Evolutionary conservation across 2,329 filamentous ascomycete species (phyloP).

Genomic region (Stagonosporopsis cucurbitacearum): DNA sequence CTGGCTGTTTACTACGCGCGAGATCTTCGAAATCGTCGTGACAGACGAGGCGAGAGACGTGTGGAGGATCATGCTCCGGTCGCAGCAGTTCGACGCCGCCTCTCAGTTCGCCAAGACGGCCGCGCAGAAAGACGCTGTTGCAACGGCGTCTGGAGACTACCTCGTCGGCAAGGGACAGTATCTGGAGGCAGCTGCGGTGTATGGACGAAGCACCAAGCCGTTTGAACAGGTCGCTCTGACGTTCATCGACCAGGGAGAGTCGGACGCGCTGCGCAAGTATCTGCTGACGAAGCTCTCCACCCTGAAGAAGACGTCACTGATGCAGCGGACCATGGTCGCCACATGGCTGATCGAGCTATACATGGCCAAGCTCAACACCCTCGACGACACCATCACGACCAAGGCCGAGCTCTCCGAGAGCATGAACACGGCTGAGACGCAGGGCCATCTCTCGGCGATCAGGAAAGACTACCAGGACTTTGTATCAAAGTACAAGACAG

Average conservation of each 20-base stretch:
- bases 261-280: conserved; percentile 90
- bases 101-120: conserved; percentile 82
- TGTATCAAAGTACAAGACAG: conserved; percentile 79
- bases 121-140: conserved; percentile 86
- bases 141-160: conserved; percentile 89
- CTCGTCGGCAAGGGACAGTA: conserved; percentile 82
- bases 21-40: conserved; percentile 93
- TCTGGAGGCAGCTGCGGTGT: conserved; percentile 84
- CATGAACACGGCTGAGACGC: conserved; percentile 72
- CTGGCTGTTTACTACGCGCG: conserved; percentile 90
- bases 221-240: conserved; percentile 94
- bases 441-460: conserved; percentile 72
- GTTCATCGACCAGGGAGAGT: conserved; percentile 88
- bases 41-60: conserved; percentile 90
- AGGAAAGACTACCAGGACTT: conserved; percentile 88
- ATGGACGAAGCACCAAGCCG: conserved; percentile 93
- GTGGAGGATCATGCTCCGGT: conserved; percentile 90
- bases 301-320: conserved; percentile 81
- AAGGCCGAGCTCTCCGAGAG: conserved; percentile 80
- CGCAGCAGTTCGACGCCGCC: conserved; percentile 87
- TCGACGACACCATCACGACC: conserved; percentile 93
- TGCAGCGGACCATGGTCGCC: conserved; percentile 95
- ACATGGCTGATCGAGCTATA: conserved; percentile 95
- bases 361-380: conserved; percentile 93
- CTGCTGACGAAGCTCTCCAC: conserved; percentile 81